Base-by-base conservation (phyloP, 768 basidiomycete species). In the Auricularia auricula-judae region DNA sequence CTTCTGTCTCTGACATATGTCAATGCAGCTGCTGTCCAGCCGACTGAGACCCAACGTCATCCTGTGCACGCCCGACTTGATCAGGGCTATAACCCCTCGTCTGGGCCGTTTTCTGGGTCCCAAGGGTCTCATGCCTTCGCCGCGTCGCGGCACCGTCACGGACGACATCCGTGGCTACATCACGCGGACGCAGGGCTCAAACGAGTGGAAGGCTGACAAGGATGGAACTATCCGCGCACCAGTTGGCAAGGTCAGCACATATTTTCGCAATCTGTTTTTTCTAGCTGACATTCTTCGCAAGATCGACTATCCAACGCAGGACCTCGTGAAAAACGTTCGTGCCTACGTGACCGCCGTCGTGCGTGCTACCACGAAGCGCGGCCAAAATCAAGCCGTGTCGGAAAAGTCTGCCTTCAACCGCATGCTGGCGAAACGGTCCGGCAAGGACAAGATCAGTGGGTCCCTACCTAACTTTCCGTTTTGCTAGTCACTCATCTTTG, bases 151-250 rank as follows among this genome's bases (percentile, higher is more conserved):
- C 3, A 95, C 95, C 1, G 96, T 98, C 21, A 91, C 92, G 1
- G 90, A 93, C 61, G 92, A 98, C 66, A 80, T 98, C 51, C 86
- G 81, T 14, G 86, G 85, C 12, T 95, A 89, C 67, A 86, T 99
- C 64, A 81, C 84, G 69, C 84, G 84, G 61, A 82, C 96, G 42
- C 83, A 85, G 64, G 92, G 91, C 12, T 86, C 87, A 3, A 85
- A 87, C 58, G 94, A 98, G 72, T 99, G 96, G 93, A 91, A 87
- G 75, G 92, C 91, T 8, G 93, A 97, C 76, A 88, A 88, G 72
- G 74, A 80, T 35, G 94, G 96, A 7, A 87, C 86, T 35, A 91
- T 98, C 60, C 84, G 90, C 53, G 83, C 89, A 62, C 86, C 92
- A 43, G 85, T 94, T 67, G 92, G 84, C 8, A 85, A 85, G 71